Base-by-base conservation (phyloP, 805 yeast genomes). In the Saccharomycopsis synnaedendra region DNA sequence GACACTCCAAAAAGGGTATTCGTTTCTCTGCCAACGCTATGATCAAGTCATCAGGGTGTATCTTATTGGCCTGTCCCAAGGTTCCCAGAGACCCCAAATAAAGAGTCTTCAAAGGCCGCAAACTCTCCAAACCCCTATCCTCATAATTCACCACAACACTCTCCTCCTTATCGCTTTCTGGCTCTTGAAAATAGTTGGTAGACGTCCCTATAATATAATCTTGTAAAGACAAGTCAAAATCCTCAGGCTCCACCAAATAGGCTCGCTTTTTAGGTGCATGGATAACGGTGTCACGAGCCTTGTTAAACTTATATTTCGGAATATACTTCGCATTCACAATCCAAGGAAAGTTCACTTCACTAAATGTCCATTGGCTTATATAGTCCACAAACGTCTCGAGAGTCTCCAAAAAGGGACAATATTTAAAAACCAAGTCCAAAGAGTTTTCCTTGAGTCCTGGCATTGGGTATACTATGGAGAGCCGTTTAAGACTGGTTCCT, bases 11-110 rank as follows among this genome's bases (percentile, higher is more conserved):
- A 38, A 67, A 54, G 0, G 95, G 95, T 11, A 93, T 63, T 56
- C 95, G 67, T 6, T 77, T 80, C 51, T 89, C 96, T 59, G 77
- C 72, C 27, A 89, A 65, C 0, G 97, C 96, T 42, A 88, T 72
- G 0, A 93, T 85, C 49, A 93, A 67, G 61, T 90, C 97, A 56
- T 86, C 83, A 0, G 97, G 96, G 57, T 85, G 86, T 34, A 93
- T 66, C 58, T 86, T 86, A 29, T 81, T 75, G 2, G 87, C 74
- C 49, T 89, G 85, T 1, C 97, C 97, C 50, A 84, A 64, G 66
- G 82, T 77, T 1, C 97, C 97, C 52, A 94, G 81, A 42, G 95
- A 82, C 49, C 85, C 90, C 30, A 93, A 71, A 58, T 77, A 76
- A 35, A 93, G 62, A 1, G 77, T 72, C 45, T 68, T 70, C 51